Evolutionary conservation across 2,329 filamentous ascomycete species (phyloP), one percentile per base, ranked within the genome.

Genomic region (Ascochyta viciae-villosae): DNA sequence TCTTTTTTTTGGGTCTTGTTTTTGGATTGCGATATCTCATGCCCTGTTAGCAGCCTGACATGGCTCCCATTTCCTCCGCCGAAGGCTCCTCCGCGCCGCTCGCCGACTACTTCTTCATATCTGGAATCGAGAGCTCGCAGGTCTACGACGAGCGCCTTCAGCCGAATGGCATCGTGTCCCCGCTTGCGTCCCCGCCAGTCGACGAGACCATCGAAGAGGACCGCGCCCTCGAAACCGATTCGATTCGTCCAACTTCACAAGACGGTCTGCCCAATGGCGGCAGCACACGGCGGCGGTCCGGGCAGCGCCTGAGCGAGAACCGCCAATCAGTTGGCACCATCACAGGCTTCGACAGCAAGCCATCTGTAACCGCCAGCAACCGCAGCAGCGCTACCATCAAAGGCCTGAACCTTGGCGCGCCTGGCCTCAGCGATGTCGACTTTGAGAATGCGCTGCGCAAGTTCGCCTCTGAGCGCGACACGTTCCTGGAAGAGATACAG

Each of bases 371-470:
- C 19, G 78, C 77, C 53, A 89, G 86, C 76, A 88, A 87, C 64
- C 79, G 86, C 54, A 88, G 86, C 74, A 88, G 86, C 72, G 76
- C 84, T 47, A 89, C 86, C 16, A 86, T 89, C 68, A 84, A 82
- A 64, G 79, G 74, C 45, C 51, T 78, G 22, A 75, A 76, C 52
- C 45, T 74, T 52, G 78, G 76, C 50, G 75, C 71, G 19, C 73
- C 75, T 4, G 77, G 74, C 13, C 76, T 86, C 27, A 85, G 78
- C 54, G 92, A 96, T 71, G 92, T 91, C 70, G 95, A 98, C 75
- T 99, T 99, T 70, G 95, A 98, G 73, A 88, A 90, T 71, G 94
- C 95, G 24, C 82, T 99, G 64, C 81, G 92, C 69, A 98, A 97
- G 78, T 99, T 99, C 75, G 92, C 95, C 41, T 89, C 89, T n/a